A percentile compares a stretch with the other conserved stretches of the same genome.
Conservation (phyloP, 768 basidiomycete species). For the Naematelia aurantialba region DNA sequence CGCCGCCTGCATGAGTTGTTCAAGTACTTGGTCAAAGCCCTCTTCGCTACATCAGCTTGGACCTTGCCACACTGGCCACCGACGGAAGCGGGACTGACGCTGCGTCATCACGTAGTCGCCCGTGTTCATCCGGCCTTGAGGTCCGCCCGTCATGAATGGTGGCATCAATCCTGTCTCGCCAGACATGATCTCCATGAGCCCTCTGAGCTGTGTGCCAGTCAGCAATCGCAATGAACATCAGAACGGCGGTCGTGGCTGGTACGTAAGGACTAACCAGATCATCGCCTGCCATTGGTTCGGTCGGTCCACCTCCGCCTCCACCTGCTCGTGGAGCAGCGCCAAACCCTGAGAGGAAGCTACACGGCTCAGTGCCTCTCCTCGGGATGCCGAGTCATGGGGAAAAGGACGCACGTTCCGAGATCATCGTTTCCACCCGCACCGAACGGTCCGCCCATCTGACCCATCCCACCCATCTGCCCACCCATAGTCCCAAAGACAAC, state of each 20-base stretch:
- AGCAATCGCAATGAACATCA: too few relatives aligned
- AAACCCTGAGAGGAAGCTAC: slow-evolving; percentile 21
- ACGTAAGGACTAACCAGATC: slow-evolving; percentile 14
- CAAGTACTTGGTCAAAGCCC: slow-evolving; percentile 80
- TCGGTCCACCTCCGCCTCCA: neutral
- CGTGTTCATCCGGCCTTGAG: slow-evolving; percentile 53
- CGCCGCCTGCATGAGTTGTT: slow-evolving; percentile 59
- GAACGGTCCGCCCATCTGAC: slow-evolving; percentile 4
- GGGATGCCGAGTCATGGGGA: neutral
- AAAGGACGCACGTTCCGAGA: neutral
- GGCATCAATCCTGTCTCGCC: slow-evolving; percentile 21
- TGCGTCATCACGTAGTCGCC: slow-evolving; percentile 92
- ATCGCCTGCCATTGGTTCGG: slow-evolving; percentile 5
- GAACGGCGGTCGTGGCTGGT: neutral
- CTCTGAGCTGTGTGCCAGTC: slow-evolving; percentile 21
- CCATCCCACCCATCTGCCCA: slow-evolving; percentile 7
- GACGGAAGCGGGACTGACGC: slow-evolving; percentile 54
- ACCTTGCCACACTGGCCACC: too few relatives aligned
- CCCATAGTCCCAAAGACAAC: slow-evolving; percentile 30
- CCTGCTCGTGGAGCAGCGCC: neutral
- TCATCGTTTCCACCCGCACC: slow-evolving; percentile 10
- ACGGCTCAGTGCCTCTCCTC: neutral
- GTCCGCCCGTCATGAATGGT: slow-evolving; percentile 10
- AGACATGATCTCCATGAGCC: slow-evolving; percentile 26
- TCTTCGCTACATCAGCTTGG: slow-evolving; percentile 57